Base-by-base conservation (phyloP, 2,329 filamentous ascomycete species). In the Pseudopithomyces maydicus region DNA sequence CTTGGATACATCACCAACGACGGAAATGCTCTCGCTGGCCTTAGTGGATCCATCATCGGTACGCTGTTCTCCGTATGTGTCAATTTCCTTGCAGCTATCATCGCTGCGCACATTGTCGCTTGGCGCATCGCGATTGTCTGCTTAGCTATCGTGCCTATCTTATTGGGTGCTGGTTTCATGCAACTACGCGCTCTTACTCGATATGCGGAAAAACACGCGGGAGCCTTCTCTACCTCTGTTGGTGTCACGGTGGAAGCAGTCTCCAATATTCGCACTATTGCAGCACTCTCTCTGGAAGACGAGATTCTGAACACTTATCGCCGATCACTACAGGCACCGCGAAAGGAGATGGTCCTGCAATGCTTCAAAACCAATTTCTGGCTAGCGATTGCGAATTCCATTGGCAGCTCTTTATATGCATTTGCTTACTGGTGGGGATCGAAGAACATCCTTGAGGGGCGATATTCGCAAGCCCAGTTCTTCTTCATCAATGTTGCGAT, bases 401-500 rank as follows among this genome's bases (percentile, higher is more conserved):
- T 84, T 10, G 84, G 86, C 19, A 89, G 88, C 66, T 81, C 90
- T 49, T 85, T 91, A 23, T 90, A 92, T 67, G 88, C 89, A 0
- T 83, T 93, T 52, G 88, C 89, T 0, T 92, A 91, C 74, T 93
- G 89, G 88, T 93, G 90, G 89, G 90, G 90, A 3, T 83, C 89
- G 0, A 88, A 85, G 64, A 85, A 87, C 60, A 90, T 92, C 57
- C 83, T 87, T 50, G 80, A 82, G 41, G 89, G 89, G 4, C 78
- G 85, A 54, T 89, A 89, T 63, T 84, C 84, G 42, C 85, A 87
- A 32, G 83, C 89, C n/a, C 76, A 85, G 50, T 92, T 92, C 77
- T 87, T 92, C 72, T 89, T 90, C 65, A 88, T 92, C 7, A 80
- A 91, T 3, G 82, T 90, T 6, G 83, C 89, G 4, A 84, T 93